Conservation (phyloP, 495 filamentous ascomycete genomes). For the Choiromyces venosus region DNA sequence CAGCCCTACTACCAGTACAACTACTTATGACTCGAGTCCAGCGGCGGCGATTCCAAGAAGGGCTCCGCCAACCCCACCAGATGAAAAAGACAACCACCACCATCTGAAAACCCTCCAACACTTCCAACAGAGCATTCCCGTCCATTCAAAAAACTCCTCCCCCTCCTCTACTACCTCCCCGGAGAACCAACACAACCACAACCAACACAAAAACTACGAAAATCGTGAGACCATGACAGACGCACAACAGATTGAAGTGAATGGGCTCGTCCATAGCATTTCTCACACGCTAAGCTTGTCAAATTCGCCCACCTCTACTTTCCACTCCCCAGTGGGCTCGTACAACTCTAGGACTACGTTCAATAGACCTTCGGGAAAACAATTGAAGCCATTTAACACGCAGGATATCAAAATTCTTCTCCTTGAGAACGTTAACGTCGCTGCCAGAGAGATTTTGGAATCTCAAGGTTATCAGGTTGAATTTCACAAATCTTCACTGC, state of each 20-base stretch:
- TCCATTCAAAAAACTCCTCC: background rate
- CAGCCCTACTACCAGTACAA: background rate
- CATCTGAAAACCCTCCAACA: constrained; percentile 22
- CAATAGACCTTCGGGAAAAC: constrained; percentile 50
- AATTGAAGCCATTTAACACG: constrained; percentile 87
- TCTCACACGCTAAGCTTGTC: constrained; percentile 30
- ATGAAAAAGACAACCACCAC: constrained; percentile 31
- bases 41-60: background rate
- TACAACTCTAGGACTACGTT: constrained; percentile 12
- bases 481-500: constrained; percentile 73
- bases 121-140: constrained; percentile 14
- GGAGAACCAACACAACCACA: constrained; percentile 6
- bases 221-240: constrained; percentile 22
- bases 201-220: constrained; percentile 10
- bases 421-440: constrained; percentile 91
- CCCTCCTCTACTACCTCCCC: background rate
- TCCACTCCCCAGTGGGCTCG: constrained; percentile 27
- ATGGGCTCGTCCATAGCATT: constrained; percentile 28
- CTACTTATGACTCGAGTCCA: constrained; percentile 24
- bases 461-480: constrained; percentile 94
- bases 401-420: constrained; percentile 92
- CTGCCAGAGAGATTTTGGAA: constrained; percentile 70
- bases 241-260: constrained; percentile 37
- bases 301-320: constrained; percentile 32
- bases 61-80: constrained; percentile 33